Conservation (phyloP, 2,329 filamentous ascomycete species). For the Exophiala viscosa region DNA sequence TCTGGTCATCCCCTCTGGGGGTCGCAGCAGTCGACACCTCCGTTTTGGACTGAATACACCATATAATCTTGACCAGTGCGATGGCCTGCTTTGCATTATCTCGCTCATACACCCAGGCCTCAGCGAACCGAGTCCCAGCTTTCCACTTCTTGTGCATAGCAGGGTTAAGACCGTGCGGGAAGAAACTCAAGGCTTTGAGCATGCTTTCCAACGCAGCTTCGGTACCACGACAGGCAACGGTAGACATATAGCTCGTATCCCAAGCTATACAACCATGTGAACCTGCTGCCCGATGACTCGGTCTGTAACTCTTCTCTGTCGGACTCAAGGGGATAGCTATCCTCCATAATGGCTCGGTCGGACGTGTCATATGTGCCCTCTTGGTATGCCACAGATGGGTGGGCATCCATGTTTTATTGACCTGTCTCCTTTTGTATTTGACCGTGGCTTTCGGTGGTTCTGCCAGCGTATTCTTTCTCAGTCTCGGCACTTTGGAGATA, state of each 20-base stretch:
- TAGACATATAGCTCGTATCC: slow-evolving; percentile 94
- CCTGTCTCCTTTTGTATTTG: slow-evolving; percentile 80
- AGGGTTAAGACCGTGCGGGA: slow-evolving; percentile 60
- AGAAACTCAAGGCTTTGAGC: slow-evolving; percentile 62
- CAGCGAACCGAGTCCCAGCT: slow-evolving; percentile 55
- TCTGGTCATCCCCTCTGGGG: slow-evolving; percentile 29
- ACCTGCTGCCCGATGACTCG: slow-evolving; percentile 75
- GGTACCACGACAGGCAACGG: slow-evolving; percentile 70
- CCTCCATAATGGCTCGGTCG: slow-evolving; percentile 78
- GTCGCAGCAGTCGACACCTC: slow-evolving; percentile 25
- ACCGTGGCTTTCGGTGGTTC: slow-evolving; percentile 58
- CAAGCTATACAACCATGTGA: slow-evolving; percentile 76
- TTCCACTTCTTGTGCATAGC: slow-evolving; percentile 68
- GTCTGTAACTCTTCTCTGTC: slow-evolving; percentile 82
- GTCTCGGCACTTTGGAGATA: slow-evolving; percentile 53
- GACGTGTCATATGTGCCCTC: slow-evolving; percentile 79
- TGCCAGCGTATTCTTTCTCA: slow-evolving; percentile 67
- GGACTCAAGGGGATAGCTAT: slow-evolving; percentile 82
- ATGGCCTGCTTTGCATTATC: slow-evolving; percentile 57
- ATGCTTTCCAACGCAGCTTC: slow-evolving; percentile 62
- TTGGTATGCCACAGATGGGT: slow-evolving; percentile 95
- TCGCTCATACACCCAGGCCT: slow-evolving; percentile 56
- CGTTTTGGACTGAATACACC: slow-evolving; percentile 41
- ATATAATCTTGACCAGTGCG: slow-evolving; percentile 70
- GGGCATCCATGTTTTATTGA: slow-evolving; percentile 87